Evolutionary conservation across 1,284 basidiomycete species (phyloP), one percentile per base, ranked within the genome.

Genomic region (Cryptococcus depauperatus): DNA sequence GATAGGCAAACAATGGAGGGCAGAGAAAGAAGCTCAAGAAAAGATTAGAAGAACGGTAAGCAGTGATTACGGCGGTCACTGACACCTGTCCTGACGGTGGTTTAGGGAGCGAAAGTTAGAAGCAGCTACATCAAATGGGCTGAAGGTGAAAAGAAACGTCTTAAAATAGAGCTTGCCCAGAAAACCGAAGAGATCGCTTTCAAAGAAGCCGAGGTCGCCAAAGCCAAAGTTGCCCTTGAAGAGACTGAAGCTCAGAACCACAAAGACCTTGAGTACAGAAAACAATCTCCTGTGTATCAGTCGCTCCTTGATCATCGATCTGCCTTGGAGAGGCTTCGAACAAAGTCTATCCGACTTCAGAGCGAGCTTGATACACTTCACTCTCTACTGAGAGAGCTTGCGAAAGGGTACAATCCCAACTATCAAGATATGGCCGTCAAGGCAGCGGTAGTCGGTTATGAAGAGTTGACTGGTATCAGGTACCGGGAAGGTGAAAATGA

Each of bases 351-450:
- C 41, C 80, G 81, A 50, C 80, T 87, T 46, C 70, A 85, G 22
- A 77, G 82, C 47, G 83, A 85, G 51, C 79, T 92, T 57, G 77
- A 80, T 50, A 76, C 80, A 22, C 78, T 98, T 3, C 83, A 83
- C n/a, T 78, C 82, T n/a, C 84, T 97, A 42, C 77, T 98, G 13
- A 79, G 83, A 47, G 76, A 83, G 29, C 78, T 98, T 3, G 80
- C 86, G 10, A 78, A 79, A 8, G 83, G 84, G 0, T 97, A 96
- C 74, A 98, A 98, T 69, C 93, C 93, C 19, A 98, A 98, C 70
- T 96, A 96, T 68, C 70, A 72, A 68, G 93, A 98, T 65, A 97
- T 98, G 93, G 92, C 89, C 8, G 93, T 97, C 48, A 81, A 96
- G 34, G 91, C 92, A 56, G 92, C 93, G 14, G 91, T 96, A 6